phyloP scores from a whole-genome alignment of 257 asterid species.

The Solanum sparsipilum region DNA sequence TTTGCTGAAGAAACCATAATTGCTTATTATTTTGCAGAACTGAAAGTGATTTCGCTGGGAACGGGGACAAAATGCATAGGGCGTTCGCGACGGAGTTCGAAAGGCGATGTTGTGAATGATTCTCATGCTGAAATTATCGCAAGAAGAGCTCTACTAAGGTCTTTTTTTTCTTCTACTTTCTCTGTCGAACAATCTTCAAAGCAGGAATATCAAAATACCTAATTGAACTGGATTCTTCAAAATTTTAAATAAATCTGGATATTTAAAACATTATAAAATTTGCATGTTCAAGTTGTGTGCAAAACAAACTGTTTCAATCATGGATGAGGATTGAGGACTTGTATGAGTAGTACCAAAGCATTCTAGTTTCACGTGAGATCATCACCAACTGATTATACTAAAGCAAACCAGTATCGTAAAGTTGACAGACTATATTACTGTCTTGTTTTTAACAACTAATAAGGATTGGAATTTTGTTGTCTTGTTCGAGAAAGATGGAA shows the following conservation, averaged over 20 bases:
- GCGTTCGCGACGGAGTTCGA: constrained; percentile 43
- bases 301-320: background rate
- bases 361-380: background rate
- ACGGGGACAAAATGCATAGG: constrained; percentile 96
- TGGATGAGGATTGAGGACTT: background rate
- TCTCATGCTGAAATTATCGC: constrained; percentile 92
- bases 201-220: background rate
- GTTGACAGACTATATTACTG: background rate
- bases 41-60: constrained; percentile 74
- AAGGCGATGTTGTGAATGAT: constrained; percentile 82
- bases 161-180: background rate
- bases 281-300: background rate
- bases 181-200: background rate
- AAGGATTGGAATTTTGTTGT: background rate
- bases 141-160: constrained; percentile 85
- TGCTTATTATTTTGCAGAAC: constrained; percentile 19
- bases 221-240: background rate
- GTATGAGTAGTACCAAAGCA: background rate
- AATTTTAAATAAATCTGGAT: background rate
- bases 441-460: background rate
- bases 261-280: background rate
- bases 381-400: background rate
- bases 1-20: background rate
- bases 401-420: background rate
- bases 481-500: background rate